Percentiles rank a stretch among this genome's conserved stretches.
Evolutionary conservation across 495 filamentous ascomycete genomes (phyloP).

Genomic region (Hypoxylon fragiforme): DNA sequence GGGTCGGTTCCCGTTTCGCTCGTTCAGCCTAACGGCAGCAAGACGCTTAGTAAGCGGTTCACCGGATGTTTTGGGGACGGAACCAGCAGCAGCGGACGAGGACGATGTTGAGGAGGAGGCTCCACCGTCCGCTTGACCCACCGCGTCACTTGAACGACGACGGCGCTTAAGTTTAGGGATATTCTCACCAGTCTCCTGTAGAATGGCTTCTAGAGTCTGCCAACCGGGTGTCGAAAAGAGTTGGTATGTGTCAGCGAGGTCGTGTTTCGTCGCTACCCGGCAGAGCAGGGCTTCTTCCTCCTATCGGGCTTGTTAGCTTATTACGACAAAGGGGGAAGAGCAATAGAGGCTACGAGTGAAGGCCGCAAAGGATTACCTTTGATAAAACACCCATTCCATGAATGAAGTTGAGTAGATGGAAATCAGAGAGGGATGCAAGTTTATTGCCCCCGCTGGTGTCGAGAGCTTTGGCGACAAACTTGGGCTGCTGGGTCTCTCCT

Average conservation of each 20-base stretch:
- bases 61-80: constrained; percentile 39
- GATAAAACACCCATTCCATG: constrained; percentile 76
- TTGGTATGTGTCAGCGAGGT: constrained; percentile 75
- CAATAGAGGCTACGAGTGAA: not conserved
- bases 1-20: constrained; percentile 32
- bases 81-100: constrained; percentile 8
- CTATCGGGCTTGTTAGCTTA: constrained; percentile 55
- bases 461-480: constrained; percentile 45
- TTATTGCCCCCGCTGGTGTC: constrained; percentile 39
- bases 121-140: constrained; percentile 39
- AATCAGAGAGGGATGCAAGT: constrained; percentile 75
- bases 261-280: constrained; percentile 76
- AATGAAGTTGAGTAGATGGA: constrained; percentile 89
- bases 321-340: constrained; percentile 5
- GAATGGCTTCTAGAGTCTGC: constrained; percentile 88
- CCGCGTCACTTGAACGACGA: constrained; percentile 52
- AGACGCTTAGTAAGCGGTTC: constrained; percentile 97
- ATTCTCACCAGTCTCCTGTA: constrained; percentile 96
- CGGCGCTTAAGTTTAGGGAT: constrained; percentile 72
- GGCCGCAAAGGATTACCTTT: constrained; percentile 58
- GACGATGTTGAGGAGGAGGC: constrained; percentile 18
- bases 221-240: constrained; percentile 84
- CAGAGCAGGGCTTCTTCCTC: constrained; percentile 88
- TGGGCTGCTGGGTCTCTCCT: constrained; percentile 75
- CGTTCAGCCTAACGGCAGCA: constrained; percentile 92